Evolutionary conservation across 2,329 filamentous ascomycete genomes (phyloP), one percentile per base, ranked within the genome.

Genomic region (Dactylonectria estremocensis): DNA sequence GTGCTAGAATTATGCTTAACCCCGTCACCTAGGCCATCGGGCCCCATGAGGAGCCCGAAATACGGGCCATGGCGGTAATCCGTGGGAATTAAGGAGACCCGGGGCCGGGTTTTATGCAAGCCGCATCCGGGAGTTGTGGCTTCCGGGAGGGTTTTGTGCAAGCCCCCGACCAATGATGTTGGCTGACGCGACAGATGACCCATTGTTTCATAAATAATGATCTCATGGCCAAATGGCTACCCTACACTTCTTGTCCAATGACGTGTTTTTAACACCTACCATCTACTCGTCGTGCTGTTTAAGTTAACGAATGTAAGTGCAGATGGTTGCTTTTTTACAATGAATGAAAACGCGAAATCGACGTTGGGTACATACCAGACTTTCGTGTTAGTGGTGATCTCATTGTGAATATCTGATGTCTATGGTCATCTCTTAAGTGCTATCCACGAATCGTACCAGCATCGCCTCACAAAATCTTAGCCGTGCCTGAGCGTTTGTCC

Each of bases 101-200:
- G 48, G 16, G 14, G 16, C 40, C 50, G 37, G 24, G 48, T 24
- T 63, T 63, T 63, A 14, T 63, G 61, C 61, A 37, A 18, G 13
- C 9, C 10, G 2, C 6, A 5, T 28, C 53, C 53, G 52, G 61
- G 52, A 52, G 45, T 7, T 5, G 10, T 11, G 5, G 13, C 13
- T 50, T 10, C 52, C 61, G 52, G 28, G n/a, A 6, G 45, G 16
- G 24, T 4, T 43, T 57, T 63, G 18, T 63, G 61, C 61, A 63
- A 50, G 20, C 57, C 33, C 49, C 14, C 57, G n/a, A 50, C 20
- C 16, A 22, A 16, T n/a, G 7, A 2, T 5, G 28, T 59, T 59
- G 43, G 56, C 7, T 24, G 9, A 10, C 6, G 18, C 14, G 33
- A 11, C 2, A 3, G 4, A 20, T 13, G 9, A 5, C 24, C 59